Conservation (phyloP, 2,329 filamentous ascomycete species). For the Diaporthe aspalathi region DNA sequence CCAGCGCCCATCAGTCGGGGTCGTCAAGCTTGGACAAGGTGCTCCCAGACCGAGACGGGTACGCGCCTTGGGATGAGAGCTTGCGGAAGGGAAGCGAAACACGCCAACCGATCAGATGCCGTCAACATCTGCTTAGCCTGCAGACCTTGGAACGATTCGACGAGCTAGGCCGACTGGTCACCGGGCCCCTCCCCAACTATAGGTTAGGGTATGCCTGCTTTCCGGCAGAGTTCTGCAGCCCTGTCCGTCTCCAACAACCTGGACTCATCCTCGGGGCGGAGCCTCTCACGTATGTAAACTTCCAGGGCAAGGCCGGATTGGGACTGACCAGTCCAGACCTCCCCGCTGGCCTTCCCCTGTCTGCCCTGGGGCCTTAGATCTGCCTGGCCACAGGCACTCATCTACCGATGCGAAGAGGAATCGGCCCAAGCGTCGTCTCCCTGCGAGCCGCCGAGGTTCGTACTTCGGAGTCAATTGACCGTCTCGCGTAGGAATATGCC, state of each 20-base stretch:
- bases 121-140: background rate
- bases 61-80: background rate
- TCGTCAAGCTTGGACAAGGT: background rate
- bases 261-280: constrained; percentile 14
- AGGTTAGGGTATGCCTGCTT: background rate
- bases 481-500: too few species aligned
- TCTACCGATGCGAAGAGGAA: background rate
- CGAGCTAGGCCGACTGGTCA: background rate
- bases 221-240: constrained; percentile 3
- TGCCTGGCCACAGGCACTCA: constrained; percentile 1
- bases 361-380: background rate
- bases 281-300: background rate
- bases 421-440: background rate
- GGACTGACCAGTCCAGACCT: too few species aligned
- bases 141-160: background rate
- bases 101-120: constrained; percentile 18
- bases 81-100: constrained; percentile 6
- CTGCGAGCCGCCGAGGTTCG: background rate
- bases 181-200: background rate
- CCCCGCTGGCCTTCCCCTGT: background rate
- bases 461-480: background rate
- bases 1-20: background rate
- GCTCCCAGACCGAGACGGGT: constrained; percentile 1
- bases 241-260: constrained; percentile 4
- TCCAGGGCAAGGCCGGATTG: too few species aligned